Base-by-base conservation (phyloP, 169 alveolate species). In the Plasmodium fragile region DNA sequence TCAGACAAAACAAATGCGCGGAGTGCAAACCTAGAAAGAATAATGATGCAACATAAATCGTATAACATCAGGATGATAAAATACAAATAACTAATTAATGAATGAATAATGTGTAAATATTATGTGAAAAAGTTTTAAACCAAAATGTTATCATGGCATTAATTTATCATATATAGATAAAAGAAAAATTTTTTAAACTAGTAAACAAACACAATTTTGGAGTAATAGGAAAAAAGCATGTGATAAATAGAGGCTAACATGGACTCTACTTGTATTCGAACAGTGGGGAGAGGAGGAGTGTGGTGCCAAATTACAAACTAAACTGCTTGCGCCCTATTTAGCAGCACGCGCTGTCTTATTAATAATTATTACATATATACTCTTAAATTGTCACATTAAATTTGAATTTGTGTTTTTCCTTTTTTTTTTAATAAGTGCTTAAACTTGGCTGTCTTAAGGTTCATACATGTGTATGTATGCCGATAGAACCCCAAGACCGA, bases 1-100 rank as follows among this genome's bases (percentile, higher is more conserved):
- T 2, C 10, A 8, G n/a, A 45, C 11, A 45, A 49, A 13, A 49
- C 25, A 49, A 49, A 49, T 49, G 22, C 22, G 25, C 7, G 36
- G n/a, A 65, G 25, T 25, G 36, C 0, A 65, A 65, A 22, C n/a
- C n/a, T 8, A 65, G 6, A 65, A 22, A 65, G 11, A 25, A 65
- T 65, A 25, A 28, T 18, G 41, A 18, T 65, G n/a, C 36, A 65
- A 65, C 11, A 0, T 65, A 65, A 7, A 22, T n/a, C 11, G 41
- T 8, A 65, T 65, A 65, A 65, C 75, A 22, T 65, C n/a, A 65
- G 75, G 75, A 65, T 65, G 30, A 65, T n/a, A 65, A 65, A 65
- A 65, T 65, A 65, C 36, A 65, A 65, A 65, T 65, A 65, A 65
- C 3, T 65, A 65, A 1, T 32, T 65, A 65, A 10, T 18, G 28